Conservation (phyloP, 257 asterid genomes). For the Ilex asprella region DNA sequence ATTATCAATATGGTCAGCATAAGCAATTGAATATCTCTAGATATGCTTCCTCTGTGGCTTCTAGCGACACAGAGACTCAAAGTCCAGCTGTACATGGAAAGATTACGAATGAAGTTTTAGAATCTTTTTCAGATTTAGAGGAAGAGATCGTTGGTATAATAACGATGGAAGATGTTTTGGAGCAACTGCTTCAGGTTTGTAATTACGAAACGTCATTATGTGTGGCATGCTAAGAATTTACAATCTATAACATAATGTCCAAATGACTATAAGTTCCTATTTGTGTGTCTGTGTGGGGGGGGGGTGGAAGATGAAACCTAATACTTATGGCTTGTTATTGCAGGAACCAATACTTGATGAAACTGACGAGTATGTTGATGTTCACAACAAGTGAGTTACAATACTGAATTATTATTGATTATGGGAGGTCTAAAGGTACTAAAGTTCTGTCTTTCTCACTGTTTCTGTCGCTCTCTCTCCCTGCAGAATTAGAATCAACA, state of each 20-base stretch:
- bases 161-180: conserved; percentile 74
- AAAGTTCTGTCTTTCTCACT: background rate
- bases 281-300: too few species aligned
- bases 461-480: background rate
- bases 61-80: background rate
- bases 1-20: conserved; percentile 12
- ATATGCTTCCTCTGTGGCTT: conserved; percentile 1
- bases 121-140: conserved; percentile 20
- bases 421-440: background rate
- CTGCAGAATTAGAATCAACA: conserved; percentile 45
- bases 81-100: conserved; percentile 13
- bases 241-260: too few species aligned
- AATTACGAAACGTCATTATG: background rate
- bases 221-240: background rate
- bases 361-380: conserved; percentile 55
- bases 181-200: conserved; percentile 54
- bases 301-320: too few species aligned
- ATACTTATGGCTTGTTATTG: too few species aligned
- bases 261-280: too few species aligned
- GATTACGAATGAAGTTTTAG: conserved; percentile 19
- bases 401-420: background rate
- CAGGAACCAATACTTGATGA: conserved; percentile 61
- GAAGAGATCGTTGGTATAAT: conserved; percentile 57
- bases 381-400: conserved; percentile 41
- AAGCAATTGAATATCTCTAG: conserved; percentile 1